phyloP scores from a whole-genome alignment of 208 protist genomes.

The Lotmaria passim region DNA sequence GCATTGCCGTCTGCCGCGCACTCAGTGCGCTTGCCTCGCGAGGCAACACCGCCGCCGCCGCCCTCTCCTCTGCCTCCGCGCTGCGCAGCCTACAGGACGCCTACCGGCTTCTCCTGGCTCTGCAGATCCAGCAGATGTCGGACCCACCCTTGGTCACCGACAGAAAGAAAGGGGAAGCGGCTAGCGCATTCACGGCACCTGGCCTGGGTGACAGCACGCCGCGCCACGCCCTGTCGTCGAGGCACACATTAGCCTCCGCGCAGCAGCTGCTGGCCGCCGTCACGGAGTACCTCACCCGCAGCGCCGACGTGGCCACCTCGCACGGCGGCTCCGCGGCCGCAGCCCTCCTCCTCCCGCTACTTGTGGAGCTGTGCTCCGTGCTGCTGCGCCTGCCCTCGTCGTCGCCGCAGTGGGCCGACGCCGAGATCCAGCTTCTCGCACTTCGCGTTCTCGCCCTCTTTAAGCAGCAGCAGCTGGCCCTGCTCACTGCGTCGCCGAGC shows the following conservation, averaged over 20 bases:
- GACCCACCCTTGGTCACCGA: neutral
- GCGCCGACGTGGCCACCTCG: neutral
- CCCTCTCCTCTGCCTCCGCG: slow-evolving; percentile 5
- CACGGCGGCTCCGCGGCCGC: slow-evolving; percentile 42
- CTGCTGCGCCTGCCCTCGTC: slow-evolving; percentile 11
- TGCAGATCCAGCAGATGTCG: slow-evolving; percentile 36
- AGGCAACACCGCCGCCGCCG: neutral
- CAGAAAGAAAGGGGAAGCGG: neutral
- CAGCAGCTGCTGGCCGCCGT: slow-evolving; percentile 32
- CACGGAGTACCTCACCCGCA: slow-evolving; percentile 15
- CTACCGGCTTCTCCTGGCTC: slow-evolving; percentile 59
- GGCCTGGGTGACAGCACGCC: neutral
- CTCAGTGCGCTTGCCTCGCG: slow-evolving; percentile 19
- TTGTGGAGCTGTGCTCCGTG: slow-evolving; percentile 67
- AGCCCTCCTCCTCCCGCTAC: slow-evolving; percentile 50
- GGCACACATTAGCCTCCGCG: slow-evolving; percentile 23
- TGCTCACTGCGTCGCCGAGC: slow-evolving; percentile 10
- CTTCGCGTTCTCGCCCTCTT: slow-evolving; percentile 57
- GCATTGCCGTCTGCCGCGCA: slow-evolving; percentile 28
- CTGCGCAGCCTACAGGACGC: slow-evolving; percentile 40
- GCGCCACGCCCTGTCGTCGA: slow-evolving; percentile 4
- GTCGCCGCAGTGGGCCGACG: slow-evolving; percentile 57
- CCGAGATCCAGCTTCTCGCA: slow-evolving; percentile 69
- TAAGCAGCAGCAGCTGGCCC: slow-evolving; percentile 30
- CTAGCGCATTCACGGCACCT: no score